Evolutionary conservation across 305 asterid species (phyloP).

Genomic region (Fraxinus nigra): DNA sequence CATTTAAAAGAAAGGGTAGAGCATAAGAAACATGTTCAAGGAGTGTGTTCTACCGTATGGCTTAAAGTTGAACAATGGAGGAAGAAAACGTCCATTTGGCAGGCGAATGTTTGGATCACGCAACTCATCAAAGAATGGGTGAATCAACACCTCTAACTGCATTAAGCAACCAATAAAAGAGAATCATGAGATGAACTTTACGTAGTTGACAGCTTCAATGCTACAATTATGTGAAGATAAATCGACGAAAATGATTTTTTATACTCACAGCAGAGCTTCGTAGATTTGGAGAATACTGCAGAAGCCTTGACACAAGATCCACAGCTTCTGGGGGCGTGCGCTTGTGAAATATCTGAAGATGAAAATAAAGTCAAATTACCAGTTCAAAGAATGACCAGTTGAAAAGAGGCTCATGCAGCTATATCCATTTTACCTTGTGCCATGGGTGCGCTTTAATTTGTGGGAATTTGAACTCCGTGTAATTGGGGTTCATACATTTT

Average conservation of each 20-base stretch:
- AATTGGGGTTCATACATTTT: conserved; percentile 74
- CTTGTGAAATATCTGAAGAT: conserved; percentile 56
- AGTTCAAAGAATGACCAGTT: background rate
- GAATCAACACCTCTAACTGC: conserved; percentile 77
- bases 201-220: background rate
- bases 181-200: conserved; percentile 11
- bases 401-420: background rate
- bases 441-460: conserved; percentile 74
- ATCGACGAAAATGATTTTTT: background rate
- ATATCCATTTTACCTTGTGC: conserved; percentile 58
- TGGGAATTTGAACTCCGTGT: conserved; percentile 71
- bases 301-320: conserved; percentile 65
- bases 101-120: conserved; percentile 73
- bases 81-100: conserved; percentile 80
- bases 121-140: conserved; percentile 80
- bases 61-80: conserved; percentile 79
- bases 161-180: conserved; percentile 15
- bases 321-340: conserved; percentile 67
- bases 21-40: background rate
- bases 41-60: conserved; percentile 43
- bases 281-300: conserved; percentile 69
- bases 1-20: background rate
- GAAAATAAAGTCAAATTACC: conserved; percentile 16
- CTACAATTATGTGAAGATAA: background rate
- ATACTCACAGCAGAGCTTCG: conserved; percentile 70